These are phyloP conservation scores for Carex sylvatica DNA, from an alignment of 202 grass and related monocot species.

Conservation along the genomic window DNA sequence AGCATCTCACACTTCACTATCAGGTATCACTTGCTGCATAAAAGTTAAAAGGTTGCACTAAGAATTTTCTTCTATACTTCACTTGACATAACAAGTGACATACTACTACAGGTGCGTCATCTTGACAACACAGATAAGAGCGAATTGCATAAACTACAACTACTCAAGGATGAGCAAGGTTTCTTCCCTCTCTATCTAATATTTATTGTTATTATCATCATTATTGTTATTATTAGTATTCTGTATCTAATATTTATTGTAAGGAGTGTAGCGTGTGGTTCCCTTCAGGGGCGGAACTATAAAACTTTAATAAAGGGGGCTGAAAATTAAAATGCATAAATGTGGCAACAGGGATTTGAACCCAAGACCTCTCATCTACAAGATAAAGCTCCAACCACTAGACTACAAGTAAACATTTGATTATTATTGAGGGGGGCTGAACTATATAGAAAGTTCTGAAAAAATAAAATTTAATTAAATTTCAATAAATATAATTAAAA, in stretches of 20 bases:
- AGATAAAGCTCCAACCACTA: no score
- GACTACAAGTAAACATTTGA: no score
- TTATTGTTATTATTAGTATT: neutral
- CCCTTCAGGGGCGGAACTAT: no score
- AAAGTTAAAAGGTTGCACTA: neutral
- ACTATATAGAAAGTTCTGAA: no score
- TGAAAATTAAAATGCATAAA: no score
- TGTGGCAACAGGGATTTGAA: no score
- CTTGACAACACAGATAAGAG: conserved; percentile 98
- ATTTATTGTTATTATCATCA: neutral
- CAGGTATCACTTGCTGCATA: conserved; percentile 49
- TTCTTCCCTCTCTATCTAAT: conserved; percentile 13
- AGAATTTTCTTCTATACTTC: neutral
- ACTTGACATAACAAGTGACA: conserved; percentile 14
- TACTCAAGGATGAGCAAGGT: conserved; percentile 99
- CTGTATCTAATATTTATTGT: neutral
- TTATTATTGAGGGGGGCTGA: no score
- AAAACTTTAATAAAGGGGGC: no score
- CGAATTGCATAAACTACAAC: conserved; percentile 92
- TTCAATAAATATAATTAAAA: no score
- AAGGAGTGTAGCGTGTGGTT: neutral
- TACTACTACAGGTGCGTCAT: conserved; percentile 61
- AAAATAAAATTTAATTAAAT: no score
- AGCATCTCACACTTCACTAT: conserved; percentile 97
- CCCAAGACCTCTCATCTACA: no score